Conservation (phyloP, 768 basidiomycete species). For the Suillus ampliporus region DNA sequence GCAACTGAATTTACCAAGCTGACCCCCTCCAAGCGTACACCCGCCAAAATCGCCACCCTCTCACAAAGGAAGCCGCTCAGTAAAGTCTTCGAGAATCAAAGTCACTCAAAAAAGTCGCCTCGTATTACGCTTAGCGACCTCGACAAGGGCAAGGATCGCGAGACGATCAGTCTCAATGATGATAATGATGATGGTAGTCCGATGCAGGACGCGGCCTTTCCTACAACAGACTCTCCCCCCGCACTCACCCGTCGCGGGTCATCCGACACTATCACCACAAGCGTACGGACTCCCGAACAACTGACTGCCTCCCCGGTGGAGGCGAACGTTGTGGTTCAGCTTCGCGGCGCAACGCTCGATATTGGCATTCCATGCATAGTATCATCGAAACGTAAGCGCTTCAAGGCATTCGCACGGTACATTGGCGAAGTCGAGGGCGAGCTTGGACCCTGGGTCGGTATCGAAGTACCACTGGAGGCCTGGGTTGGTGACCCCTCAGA, state of each 20-base stretch:
- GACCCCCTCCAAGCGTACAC: conserved; percentile 23
- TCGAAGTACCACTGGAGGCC: conserved; percentile 78
- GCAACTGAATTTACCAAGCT: conserved; percentile 25
- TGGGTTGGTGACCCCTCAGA: conserved; percentile 57
- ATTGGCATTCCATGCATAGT: conserved; percentile 93
- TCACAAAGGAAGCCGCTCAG: conserved; percentile 17
- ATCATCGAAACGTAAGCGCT: conserved; percentile 78
- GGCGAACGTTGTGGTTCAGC: conserved; percentile 29
- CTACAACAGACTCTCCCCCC: conserved; percentile 10
- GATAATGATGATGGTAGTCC: conserved; percentile 3
- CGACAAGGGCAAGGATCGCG: conserved; percentile 11
- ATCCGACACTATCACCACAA: conserved; percentile 33
- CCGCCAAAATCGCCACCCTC: background rate
- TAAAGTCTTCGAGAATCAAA: conserved; percentile 16
- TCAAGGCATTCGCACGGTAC: conserved; percentile 87
- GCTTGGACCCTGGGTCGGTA: conserved; percentile 86
- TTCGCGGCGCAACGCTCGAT: conserved; percentile 75
- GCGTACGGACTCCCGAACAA: conserved; percentile 26
- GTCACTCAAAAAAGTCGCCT: conserved; percentile 1
- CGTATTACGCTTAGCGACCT: conserved; percentile 7
- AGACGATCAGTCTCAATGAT: conserved; percentile 1
- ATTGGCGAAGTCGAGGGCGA: conserved; percentile 88
- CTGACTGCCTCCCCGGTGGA: conserved; percentile 29
- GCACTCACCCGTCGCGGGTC: conserved; percentile 31
- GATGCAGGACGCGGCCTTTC: background rate